Evolutionary conservation across 441 rosid species (phyloP).

Genomic region (Dalechampia spathulata): DNA sequence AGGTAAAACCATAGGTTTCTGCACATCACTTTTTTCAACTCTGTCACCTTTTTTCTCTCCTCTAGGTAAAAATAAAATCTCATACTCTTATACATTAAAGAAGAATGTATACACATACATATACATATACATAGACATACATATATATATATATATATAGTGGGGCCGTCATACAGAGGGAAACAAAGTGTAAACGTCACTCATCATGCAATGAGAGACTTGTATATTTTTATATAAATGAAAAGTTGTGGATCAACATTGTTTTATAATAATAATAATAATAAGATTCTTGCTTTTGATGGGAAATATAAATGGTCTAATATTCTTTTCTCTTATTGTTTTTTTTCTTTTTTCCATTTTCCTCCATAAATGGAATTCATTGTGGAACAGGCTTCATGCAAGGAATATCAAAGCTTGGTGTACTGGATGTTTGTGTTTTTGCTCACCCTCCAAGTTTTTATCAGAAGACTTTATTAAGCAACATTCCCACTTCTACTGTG

Average conservation of each 20-base stretch:
- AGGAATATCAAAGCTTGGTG: conserved; percentile 53
- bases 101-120: too few species aligned
- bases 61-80: too few species aligned
- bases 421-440: conserved; percentile 55
- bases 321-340: background rate
- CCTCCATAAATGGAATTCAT: conserved; percentile 28
- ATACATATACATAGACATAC: too few species aligned
- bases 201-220: conserved; percentile 4
- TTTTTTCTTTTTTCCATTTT: too few species aligned
- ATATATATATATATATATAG: background rate
- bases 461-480: conserved; percentile 48
- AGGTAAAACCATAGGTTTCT: conserved; percentile 51
- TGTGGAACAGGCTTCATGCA: conserved; percentile 59
- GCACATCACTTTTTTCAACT: background rate
- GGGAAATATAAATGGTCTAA: conserved; percentile 4
- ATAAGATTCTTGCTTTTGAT: background rate
- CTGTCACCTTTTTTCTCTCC: too few species aligned
- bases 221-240: conserved; percentile 12
- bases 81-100: background rate
- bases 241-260: background rate
- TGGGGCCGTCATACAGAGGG: background rate
- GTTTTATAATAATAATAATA: background rate
- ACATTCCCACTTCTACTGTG: too few species aligned
- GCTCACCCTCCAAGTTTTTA: conserved; percentile 55
- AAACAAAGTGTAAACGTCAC: background rate